Base-by-base conservation (phyloP, 176 grass and related monocot genomes). In the Lolium perenne region DNA sequence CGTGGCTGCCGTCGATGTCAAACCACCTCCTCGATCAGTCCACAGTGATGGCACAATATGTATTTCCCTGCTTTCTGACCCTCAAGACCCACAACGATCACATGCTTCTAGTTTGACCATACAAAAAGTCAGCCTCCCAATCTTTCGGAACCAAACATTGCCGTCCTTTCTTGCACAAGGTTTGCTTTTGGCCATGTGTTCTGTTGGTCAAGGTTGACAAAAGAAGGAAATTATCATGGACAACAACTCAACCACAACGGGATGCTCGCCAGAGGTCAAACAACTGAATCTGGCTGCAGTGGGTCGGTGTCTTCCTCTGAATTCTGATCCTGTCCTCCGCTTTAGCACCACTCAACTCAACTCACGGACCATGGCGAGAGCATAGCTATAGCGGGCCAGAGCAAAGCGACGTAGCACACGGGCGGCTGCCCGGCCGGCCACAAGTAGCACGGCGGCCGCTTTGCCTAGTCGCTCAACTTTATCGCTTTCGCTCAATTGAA, bases 391-490 rank as follows among this genome's bases (percentile, higher is more conserved):
- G 26, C 51, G 35, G 71, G 51, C 62, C 87, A 86, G 46, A 90
- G 84, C 72, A 86, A 86, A 90, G 88, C 54, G 55, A 63, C 43
- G 55, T 16, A 8, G 71, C 78, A 78, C 88, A 86, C 83, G 88
- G 78, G 50, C 9, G 18, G 6, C 8, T 50, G 70, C 58, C 48
- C 22, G 35, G 15, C 5, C 38, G 22, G 29, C 7, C 84, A 55
- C 78, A 59, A 13, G 20, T 38, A 18, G 77, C 85, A 62, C 85
- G 85, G 61, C 54, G 43, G 2, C 78, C 78, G 29, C 78, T 70
- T 70, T 63, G 72, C 26, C 2, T 74, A 38, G 38, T 25, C 38
- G 20, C 68, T 17, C 0, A 32, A 38, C 82, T 90, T 90, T 90
- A 46, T 83, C 74, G 21, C 55, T 47, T 50, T 83, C 65, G 0